Conservation (phyloP, 1,284 basidiomycete genomes). For the Ustilago crameri region DNA sequence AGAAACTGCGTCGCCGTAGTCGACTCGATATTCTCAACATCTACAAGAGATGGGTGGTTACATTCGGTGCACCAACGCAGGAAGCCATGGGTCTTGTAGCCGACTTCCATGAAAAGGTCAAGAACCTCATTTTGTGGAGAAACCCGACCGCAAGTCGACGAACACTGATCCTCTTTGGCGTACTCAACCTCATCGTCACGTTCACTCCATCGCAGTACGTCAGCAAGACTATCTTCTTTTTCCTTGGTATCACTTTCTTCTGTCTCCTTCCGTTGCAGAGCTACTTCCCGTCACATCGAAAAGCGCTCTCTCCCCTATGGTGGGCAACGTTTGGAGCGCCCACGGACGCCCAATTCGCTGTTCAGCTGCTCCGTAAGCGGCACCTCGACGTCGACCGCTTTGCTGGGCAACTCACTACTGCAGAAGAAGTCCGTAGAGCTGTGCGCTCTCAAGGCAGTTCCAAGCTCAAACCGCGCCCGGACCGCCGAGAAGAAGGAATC, state of each 20-base stretch:
- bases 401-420: conserved; percentile 20
- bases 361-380: conserved; percentile 62
- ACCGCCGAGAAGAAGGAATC: conserved; percentile 44
- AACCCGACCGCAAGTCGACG: conserved; percentile 60
- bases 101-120: conserved; percentile 67
- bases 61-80: conserved; percentile 57
- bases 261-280: conserved; percentile 63
- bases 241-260: conserved; percentile 63
- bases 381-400: conserved; percentile 48
- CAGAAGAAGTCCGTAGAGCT: conserved; percentile 37
- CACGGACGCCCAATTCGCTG: conserved; percentile 66
- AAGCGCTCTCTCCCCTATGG: conserved; percentile 65
- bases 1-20: conserved; percentile 59
- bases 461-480: conserved; percentile 32
- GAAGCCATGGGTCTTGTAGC: conserved; percentile 60
- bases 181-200: conserved; percentile 56
- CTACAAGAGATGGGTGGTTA: conserved; percentile 62
- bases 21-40: conserved; percentile 65
- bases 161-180: conserved; percentile 53
- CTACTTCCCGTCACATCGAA: conserved; percentile 66
- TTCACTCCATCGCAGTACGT: conserved; percentile 55
- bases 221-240: conserved; percentile 56
- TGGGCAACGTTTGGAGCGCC: conserved; percentile 66
- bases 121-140: conserved; percentile 66
- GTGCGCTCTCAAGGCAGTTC: conserved; percentile 14